Percentiles rank a stretch among this genome's conserved stretches.
These are phyloP conservation scores for Trichoderma sp. DNA, from an alignment of 2,329 filamentous ascomycete species.

Conservation along the genomic window DNA sequence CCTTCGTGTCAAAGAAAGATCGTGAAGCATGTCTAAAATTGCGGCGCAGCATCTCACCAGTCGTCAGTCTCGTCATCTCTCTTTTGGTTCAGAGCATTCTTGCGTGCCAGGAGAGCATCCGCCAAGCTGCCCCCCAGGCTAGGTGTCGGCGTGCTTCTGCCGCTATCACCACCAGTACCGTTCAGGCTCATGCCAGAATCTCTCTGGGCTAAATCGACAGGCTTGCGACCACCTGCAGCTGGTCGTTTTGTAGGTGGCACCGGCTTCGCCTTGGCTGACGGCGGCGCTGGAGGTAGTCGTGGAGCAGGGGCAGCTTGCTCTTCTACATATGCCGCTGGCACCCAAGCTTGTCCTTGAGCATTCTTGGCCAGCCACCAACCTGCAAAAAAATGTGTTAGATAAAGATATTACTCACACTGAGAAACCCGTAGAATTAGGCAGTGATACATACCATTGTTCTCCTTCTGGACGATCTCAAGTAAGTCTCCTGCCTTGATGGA, in stretches of 20 bases:
- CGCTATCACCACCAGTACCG: slow-evolving; percentile 58
- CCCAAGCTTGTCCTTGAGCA: slow-evolving; percentile 76
- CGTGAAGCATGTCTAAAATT: slow-evolving; percentile 13
- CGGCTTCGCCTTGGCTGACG: slow-evolving; percentile 64
- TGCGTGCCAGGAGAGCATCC: slow-evolving; percentile 74
- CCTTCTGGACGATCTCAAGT: slow-evolving; percentile 89
- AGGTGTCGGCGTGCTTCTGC: slow-evolving; percentile 70
- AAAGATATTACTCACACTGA: background rate
- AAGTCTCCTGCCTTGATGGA: slow-evolving; percentile 77
- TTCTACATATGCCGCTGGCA: slow-evolving; percentile 91
- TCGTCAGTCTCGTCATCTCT: slow-evolving; percentile 70
- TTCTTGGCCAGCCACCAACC: slow-evolving; percentile 97
- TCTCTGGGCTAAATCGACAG: slow-evolving; percentile 66
- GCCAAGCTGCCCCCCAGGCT: slow-evolving; percentile 74
- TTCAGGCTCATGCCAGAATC: slow-evolving; percentile 70
- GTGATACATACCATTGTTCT: slow-evolving; percentile 76
- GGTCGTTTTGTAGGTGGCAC: slow-evolving; percentile 81
- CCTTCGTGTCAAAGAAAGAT: slow-evolving; percentile 19
- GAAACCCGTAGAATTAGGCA: background rate
- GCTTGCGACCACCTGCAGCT: slow-evolving; percentile 65
- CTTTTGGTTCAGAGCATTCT: slow-evolving; percentile 70
- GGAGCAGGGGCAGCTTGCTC: slow-evolving; percentile 72
- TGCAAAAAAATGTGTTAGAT: slow-evolving; percentile 47
- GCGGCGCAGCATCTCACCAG: slow-evolving; percentile 50
- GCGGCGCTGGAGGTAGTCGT: slow-evolving; percentile 69